Conservation (phyloP, 2,329 filamentous ascomycete genomes). For the Penicillium sp. region DNA sequence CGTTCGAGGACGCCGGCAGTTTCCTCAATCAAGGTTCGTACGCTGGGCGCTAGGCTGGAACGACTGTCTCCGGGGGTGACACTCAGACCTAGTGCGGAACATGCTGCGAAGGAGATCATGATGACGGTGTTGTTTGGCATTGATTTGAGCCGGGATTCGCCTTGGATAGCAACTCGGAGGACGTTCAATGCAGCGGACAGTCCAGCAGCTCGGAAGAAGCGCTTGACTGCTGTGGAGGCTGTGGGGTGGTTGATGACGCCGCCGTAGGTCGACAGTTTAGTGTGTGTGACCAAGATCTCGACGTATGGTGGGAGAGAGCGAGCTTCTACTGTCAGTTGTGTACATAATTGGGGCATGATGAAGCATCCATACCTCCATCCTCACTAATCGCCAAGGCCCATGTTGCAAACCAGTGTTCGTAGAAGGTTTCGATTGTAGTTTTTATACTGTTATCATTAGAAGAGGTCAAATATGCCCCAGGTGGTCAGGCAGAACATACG, state of each 20-base stretch:
- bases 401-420: constrained; percentile 66
- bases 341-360: not conserved
- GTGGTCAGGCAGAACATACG: constrained; percentile 30
- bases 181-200: constrained; percentile 75
- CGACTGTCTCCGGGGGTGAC: constrained; percentile 60
- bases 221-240: constrained; percentile 70
- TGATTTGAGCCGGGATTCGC: constrained; percentile 69
- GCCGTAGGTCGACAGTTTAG: constrained; percentile 73
- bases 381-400: constrained; percentile 64
- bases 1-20: constrained; percentile 70
- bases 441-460: constrained; percentile 49
- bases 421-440: constrained; percentile 67
- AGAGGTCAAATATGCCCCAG: constrained; percentile 28
- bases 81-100: constrained; percentile 68
- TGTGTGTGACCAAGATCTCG: constrained; percentile 74
- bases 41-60: constrained; percentile 65
- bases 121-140: constrained; percentile 81
- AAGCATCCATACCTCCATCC: constrained; percentile 51
- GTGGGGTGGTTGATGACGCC: constrained; percentile 76
- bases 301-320: constrained; percentile 69
- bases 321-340: constrained; percentile 17
- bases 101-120: constrained; percentile 77
- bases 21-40: constrained; percentile 68
- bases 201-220: constrained; percentile 73
- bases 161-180: constrained; percentile 73